These are phyloP conservation scores for Malus asiatica DNA, from an alignment of 306 rosid species.

Conservation along the genomic window DNA sequence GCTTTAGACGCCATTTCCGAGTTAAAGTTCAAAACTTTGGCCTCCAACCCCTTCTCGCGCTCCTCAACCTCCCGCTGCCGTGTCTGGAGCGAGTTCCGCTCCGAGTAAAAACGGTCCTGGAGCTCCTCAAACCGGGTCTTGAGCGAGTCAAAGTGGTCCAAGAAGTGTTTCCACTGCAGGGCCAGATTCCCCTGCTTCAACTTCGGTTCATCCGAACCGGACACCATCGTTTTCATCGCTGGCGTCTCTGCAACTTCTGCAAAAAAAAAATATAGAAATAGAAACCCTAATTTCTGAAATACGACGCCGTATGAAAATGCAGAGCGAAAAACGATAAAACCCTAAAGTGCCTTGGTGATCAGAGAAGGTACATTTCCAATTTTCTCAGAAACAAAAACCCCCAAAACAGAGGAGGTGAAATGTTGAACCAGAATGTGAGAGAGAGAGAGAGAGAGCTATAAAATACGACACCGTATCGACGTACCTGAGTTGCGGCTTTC, in stretches of 20 bases:
- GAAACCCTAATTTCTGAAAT: neutral
- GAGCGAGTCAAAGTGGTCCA: slow-evolving; percentile 34
- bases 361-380: neutral
- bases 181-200: neutral
- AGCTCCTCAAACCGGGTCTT: neutral
- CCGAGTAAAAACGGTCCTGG: neutral
- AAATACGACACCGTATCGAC: neutral
- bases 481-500: neutral
- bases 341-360: neutral
- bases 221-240: neutral
- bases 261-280: too few relatives aligned
- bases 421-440: neutral
- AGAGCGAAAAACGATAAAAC: neutral
- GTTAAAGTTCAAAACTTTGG: neutral
- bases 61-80: neutral
- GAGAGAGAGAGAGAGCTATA: neutral
- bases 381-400: neutral
- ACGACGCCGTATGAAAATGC: neutral
- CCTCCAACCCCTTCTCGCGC: neutral
- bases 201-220: neutral
- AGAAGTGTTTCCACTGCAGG: slow-evolving; percentile 1
- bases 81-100: neutral
- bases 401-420: neutral
- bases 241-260: neutral
- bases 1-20: neutral